These are phyloP conservation scores for Zoysia matrella DNA, from an alignment of 202 grass and related monocot genomes.

Conservation along the genomic window DNA sequence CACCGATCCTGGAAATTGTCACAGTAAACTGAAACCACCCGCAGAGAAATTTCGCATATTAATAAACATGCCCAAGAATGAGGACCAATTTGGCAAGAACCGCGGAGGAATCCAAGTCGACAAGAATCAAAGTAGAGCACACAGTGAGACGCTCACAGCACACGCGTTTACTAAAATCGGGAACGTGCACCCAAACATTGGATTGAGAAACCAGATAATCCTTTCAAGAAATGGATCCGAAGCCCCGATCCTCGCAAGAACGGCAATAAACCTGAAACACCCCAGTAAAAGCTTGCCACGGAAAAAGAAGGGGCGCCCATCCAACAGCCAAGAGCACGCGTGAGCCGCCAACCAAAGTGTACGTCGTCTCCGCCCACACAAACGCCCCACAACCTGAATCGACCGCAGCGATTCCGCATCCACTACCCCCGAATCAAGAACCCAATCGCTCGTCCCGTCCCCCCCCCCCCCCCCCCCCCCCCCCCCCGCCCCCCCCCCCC, in stretches of 20 bases:
- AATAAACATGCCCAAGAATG: neutral
- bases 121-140: neutral
- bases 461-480: no score
- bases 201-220: neutral
- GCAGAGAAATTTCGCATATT: neutral
- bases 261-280: neutral
- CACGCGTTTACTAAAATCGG: neutral
- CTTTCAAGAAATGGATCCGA: neutral
- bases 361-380: neutral
- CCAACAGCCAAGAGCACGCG: constrained; percentile 8
- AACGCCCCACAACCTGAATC: neutral
- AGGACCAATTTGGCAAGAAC: neutral
- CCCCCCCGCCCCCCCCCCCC: no score
- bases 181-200: neutral
- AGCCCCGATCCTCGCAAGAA: neutral
- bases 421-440: constrained; percentile 3
- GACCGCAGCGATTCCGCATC: neutral
- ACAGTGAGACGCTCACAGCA: neutral
- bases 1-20: neutral
- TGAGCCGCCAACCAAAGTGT: neutral
- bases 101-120: neutral
- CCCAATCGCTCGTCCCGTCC: neutral
- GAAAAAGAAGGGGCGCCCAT: neutral
- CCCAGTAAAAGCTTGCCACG: neutral
- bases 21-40: neutral